These are phyloP conservation scores for Pichia gijzeniarum DNA, from an alignment of 805 yeast genomes.

Conservation along the genomic window DNA sequence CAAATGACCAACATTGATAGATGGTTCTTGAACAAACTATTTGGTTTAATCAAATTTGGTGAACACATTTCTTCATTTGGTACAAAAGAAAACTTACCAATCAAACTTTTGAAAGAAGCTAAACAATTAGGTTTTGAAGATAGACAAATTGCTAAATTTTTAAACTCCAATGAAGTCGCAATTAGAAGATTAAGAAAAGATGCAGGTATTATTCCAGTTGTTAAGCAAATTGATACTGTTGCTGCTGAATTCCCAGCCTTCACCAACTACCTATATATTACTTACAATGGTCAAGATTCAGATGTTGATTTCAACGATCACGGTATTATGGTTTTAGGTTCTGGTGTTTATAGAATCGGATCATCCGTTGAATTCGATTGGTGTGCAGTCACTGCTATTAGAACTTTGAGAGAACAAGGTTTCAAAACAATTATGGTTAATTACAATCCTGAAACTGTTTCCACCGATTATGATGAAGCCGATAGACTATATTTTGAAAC, in stretches of 20 bases:
- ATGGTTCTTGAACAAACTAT: constrained; percentile 91
- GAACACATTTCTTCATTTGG: constrained; percentile 52
- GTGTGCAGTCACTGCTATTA: constrained; percentile 97
- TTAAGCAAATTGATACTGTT: constrained; percentile 95
- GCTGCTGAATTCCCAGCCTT: constrained; percentile 98
- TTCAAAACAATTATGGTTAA: constrained; percentile 93
- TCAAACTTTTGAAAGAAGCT: constrained; percentile 65
- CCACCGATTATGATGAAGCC: constrained; percentile 98
- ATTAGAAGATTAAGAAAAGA: constrained; percentile 85
- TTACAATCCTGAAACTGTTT: constrained; percentile 97
- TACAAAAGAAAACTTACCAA: constrained; percentile 55
- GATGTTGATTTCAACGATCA: constrained; percentile 87
- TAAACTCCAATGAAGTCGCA: constrained; percentile 87
- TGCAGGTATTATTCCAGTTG: constrained; percentile 82
- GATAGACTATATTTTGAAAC: constrained; percentile 96
- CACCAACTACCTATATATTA: constrained; percentile 91
- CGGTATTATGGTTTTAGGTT: constrained; percentile 93
- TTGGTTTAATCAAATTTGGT: constrained; percentile 68
- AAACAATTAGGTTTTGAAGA: constrained; percentile 97
- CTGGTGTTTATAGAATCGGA: constrained; percentile 98
- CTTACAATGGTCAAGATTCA: constrained; percentile 85
- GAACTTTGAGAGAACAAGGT: constrained; percentile 83
- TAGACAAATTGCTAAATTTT: constrained; percentile 87
- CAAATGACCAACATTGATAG: constrained; percentile 84
- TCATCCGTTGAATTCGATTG: constrained; percentile 98